Evolutionary conservation across 257 asterid species (phyloP).

Genomic region (Jasminum sambac): DNA sequence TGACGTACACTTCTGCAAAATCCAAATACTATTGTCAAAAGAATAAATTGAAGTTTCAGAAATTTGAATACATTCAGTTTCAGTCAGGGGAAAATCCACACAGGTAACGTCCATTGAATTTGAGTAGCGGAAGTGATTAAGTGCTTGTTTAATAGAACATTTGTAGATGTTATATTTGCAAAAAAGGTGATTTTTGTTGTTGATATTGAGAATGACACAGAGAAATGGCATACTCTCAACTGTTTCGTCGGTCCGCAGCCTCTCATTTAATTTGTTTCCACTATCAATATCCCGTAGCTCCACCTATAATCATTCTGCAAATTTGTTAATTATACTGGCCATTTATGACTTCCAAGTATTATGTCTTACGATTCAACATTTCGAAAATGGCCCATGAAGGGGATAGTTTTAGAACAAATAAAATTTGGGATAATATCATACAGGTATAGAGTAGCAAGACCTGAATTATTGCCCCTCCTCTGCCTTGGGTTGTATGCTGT

Average conservation of each 20-base stretch:
- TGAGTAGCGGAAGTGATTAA: too few species aligned
- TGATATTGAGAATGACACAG: conserved; percentile 20
- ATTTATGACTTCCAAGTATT: conserved; percentile 1
- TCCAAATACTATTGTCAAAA: conserved; percentile 14
- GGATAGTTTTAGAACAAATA: too few species aligned
- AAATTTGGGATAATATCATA: conserved; percentile 11
- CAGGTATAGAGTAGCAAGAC: conserved; percentile 33
- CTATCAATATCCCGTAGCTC: conserved; percentile 95
- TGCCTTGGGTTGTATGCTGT: conserved; percentile 87
- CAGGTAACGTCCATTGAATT: too few species aligned
- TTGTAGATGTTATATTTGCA: too few species aligned
- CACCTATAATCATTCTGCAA: conserved; percentile 50
- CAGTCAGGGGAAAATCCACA: too few species aligned
- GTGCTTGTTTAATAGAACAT: too few species aligned
- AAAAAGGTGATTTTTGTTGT: too few species aligned
- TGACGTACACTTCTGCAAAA: conserved; percentile 73
- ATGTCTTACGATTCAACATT: too few species aligned
- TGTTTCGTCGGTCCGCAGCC: conserved; percentile 88
- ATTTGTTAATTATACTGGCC: conserved; percentile 7
- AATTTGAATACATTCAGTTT: conserved; percentile 9
- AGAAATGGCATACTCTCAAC: conserved; percentile 68
- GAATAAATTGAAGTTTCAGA: conserved; percentile 21
- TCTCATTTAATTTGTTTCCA: conserved; percentile 86
- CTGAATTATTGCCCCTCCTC: conserved; percentile 98
- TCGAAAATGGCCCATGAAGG: too few species aligned